Percentiles rank a stretch among this genome's conserved stretches.
Evolutionary conservation across 2,329 filamentous ascomycete species (phyloP).

Genomic region (Beauveria bassiana): DNA sequence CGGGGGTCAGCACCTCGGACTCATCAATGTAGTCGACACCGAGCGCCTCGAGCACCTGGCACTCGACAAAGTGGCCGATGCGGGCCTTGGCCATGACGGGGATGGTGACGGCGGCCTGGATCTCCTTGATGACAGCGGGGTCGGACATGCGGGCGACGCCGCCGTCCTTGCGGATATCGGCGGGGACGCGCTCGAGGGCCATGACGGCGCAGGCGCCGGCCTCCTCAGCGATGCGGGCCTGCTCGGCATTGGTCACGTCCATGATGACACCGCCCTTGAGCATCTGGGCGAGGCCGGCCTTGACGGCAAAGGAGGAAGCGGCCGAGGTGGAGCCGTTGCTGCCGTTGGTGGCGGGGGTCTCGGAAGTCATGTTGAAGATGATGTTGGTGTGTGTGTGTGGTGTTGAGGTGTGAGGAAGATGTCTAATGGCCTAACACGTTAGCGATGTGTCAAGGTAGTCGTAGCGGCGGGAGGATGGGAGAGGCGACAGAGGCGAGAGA

Average conservation of each 20-base stretch:
- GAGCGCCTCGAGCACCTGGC: slow-evolving; percentile 92
- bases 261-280: slow-evolving; percentile 99
- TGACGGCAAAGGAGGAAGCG: slow-evolving; percentile 68
- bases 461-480: no score
- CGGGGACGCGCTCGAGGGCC: slow-evolving; percentile 94
- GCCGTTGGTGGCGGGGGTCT: slow-evolving; percentile 16
- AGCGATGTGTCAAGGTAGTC: not conserved
- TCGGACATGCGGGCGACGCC: slow-evolving; percentile 97
- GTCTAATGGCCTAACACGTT: not conserved
- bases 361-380: slow-evolving; percentile 26
- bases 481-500: no score
- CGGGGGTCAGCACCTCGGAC: slow-evolving; percentile 92
- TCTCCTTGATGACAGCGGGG: slow-evolving; percentile 87
- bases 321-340: slow-evolving; percentile 24
- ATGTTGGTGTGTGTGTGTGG: slow-evolving; percentile 1
- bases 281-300: slow-evolving; percentile 94
- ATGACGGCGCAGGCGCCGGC: slow-evolving; percentile 95
- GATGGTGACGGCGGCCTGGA: slow-evolving; percentile 90
- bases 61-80: slow-evolving; percentile 97
- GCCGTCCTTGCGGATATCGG: slow-evolving; percentile 86
- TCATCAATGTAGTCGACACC: slow-evolving; percentile 98
- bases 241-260: slow-evolving; percentile 91
- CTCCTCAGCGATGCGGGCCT: slow-evolving; percentile 95
- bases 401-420: not conserved
- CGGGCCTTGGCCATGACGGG: slow-evolving; percentile 98